phyloP scores from a whole-genome alignment of 345 rosid genomes.

The Bretschneidera sinensis region DNA sequence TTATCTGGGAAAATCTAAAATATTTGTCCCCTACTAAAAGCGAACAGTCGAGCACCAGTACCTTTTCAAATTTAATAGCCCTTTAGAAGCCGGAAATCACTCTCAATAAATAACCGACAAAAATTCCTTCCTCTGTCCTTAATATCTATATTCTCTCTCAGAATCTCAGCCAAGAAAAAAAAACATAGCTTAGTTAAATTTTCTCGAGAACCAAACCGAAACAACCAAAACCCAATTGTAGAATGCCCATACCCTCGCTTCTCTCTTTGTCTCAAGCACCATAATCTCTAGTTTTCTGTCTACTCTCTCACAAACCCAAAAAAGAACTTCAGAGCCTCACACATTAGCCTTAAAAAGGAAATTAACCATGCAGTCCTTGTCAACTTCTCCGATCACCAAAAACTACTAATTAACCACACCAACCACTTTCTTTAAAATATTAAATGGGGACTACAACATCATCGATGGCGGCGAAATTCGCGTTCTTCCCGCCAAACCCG shows the following conservation, averaged over 20 bases:
- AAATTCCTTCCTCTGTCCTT: constrained; percentile 13
- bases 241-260: background rate
- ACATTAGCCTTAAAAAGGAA: background rate
- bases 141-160: constrained; percentile 2
- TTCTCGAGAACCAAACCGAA: constrained; percentile 25
- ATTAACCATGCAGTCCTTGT: constrained; percentile 15
- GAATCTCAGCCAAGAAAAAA: background rate
- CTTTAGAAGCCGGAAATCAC: constrained; percentile 10
- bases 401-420: background rate
- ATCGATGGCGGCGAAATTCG: constrained; percentile 83
- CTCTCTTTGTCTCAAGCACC: background rate
- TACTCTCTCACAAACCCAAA: background rate
- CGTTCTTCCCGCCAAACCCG: constrained; percentile 90
- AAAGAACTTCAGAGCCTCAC: background rate
- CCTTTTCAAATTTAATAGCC: background rate
- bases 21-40: background rate
- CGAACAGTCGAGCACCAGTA: too few relatives aligned
- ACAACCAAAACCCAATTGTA: constrained; percentile 7
- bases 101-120: constrained; percentile 18
- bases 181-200: too few relatives aligned
- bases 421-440: background rate
- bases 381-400: constrained; percentile 1
- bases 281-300: too few relatives aligned
- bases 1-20: too few relatives aligned
- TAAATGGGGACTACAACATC: constrained; percentile 81